Base-by-base conservation (phyloP, 768 basidiomycete genomes). In the Tulasnella sp. region DNA sequence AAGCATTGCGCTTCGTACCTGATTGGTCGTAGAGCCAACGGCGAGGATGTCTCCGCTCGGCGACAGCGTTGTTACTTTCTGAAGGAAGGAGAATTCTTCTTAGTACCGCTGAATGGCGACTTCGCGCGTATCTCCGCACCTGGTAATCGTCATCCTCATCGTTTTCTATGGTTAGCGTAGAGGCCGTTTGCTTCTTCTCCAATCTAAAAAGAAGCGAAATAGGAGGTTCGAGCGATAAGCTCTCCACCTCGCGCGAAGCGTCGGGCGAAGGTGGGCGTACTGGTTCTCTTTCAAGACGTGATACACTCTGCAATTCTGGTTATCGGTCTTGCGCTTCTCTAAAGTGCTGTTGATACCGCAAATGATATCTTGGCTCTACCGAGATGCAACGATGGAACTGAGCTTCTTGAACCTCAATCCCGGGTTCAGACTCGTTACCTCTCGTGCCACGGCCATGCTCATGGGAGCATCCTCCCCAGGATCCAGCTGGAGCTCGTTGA, bases 401-500 rank as follows among this genome's bases (percentile, higher is more conserved):
- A 22, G 52, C 52, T 59, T 29, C 39, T 34, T 0, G 63, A 63
- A 40, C 8, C 22, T 59, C 41, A 35, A 16, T 14, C 1, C 3
- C 35, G 17, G 16, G 59, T 62, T 16, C 65, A 73, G 29, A 74
- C 80, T 74, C 92, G 81, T 87, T 79, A 9, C 82, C 79, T 78
- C 90, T 81, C 14, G 52, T 14, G 52, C 52, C 8, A 87, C 85
- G 19, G 90, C 89, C 84, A 98, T 89, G 78, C 94, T 96, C 93
- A 95, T 98, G n/a, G 97, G 95, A 5, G 91, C 91, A 80, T 98
- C 97, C 78, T 95, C 95, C 40, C 88, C 90, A 36, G 80, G 85
- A 70, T 86, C 89, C 14, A 99, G 84, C 76, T 92, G 87, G 64
- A 88, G 83, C 79, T 97, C 94, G 75, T 86, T 80, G 32, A 89